phyloP scores from a whole-genome alignment of 192 early-diverging fungal species.

The Coemansia sp. region DNA sequence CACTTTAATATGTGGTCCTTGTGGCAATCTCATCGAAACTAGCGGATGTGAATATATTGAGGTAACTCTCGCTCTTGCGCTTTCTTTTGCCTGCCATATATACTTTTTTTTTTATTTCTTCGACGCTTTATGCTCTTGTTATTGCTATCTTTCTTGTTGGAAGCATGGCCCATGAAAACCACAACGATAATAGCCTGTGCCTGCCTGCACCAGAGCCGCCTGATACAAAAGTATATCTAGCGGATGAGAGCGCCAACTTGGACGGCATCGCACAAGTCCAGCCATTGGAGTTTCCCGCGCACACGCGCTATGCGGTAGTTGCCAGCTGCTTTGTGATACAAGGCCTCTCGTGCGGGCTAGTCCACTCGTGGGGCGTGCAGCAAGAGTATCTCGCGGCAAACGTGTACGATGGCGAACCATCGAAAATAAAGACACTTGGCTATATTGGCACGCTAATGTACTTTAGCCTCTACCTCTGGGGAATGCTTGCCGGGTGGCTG shows the following conservation, averaged over 20 bases:
- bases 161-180: background rate
- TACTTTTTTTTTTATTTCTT: background rate
- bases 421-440: conserved; percentile 28
- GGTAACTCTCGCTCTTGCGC: background rate
- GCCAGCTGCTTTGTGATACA: conserved; percentile 45
- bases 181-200: background rate
- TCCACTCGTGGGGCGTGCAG: conserved; percentile 53
- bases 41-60: background rate
- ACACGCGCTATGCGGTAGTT: conserved; percentile 40
- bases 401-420: conserved; percentile 17
- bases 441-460: conserved; percentile 54
- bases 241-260: background rate
- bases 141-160: background rate
- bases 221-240: background rate
- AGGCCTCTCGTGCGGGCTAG: conserved; percentile 35
- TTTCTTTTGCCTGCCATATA: background rate
- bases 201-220: background rate
- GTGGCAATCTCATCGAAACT: background rate
- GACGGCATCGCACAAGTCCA: background rate
- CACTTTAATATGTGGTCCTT: background rate
- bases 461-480: conserved; percentile 43
- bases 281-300: conserved; percentile 12
- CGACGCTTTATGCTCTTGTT: no score
- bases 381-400: conserved; percentile 42
- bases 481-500: conserved; percentile 45